Conservation (phyloP, 116 monocot species). For the Dioscorea cayenensis region DNA sequence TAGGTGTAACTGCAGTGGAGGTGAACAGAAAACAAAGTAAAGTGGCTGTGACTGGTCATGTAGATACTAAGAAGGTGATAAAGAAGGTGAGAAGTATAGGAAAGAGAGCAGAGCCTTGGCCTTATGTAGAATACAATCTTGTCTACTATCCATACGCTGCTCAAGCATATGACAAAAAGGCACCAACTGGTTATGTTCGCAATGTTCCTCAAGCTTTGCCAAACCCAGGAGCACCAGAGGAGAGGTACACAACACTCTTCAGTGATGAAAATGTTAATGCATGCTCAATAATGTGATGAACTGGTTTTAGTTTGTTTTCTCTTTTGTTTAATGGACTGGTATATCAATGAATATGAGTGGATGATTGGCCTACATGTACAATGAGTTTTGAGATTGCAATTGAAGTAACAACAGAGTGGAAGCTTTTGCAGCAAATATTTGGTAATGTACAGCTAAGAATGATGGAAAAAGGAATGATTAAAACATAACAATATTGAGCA, state of each 20-base stretch:
- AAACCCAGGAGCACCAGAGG: conserved; percentile 12
- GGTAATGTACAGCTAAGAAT: neutral
- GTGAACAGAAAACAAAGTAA: conserved; percentile 60
- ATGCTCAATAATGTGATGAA: conserved; percentile 65
- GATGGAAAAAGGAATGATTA: neutral
- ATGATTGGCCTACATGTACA: neutral
- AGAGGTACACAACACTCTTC: conserved; percentile 41
- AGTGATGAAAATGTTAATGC: conserved; percentile 80
- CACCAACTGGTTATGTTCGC: conserved; percentile 67
- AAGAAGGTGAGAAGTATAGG: conserved; percentile 50
- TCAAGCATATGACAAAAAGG: conserved; percentile 72
- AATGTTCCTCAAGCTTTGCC: conserved; percentile 52
- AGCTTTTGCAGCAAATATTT: neutral
- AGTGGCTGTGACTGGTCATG: conserved; percentile 62
- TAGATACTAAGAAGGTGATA: conserved; percentile 50
- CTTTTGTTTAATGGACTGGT: too few relatives aligned
- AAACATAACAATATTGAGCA: neutral
- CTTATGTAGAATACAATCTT: conserved; percentile 57
- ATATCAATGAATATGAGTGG: neutral
- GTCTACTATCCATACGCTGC: conserved; percentile 55
- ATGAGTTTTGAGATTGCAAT: neutral
- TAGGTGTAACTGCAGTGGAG: conserved; percentile 47
- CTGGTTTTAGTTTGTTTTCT: neutral
- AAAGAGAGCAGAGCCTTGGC: conserved; percentile 71
- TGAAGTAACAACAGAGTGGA: neutral